These are phyloP conservation scores for Venturia asperata DNA, from an alignment of 2,329 filamentous ascomycete species.

Conservation along the genomic window DNA sequence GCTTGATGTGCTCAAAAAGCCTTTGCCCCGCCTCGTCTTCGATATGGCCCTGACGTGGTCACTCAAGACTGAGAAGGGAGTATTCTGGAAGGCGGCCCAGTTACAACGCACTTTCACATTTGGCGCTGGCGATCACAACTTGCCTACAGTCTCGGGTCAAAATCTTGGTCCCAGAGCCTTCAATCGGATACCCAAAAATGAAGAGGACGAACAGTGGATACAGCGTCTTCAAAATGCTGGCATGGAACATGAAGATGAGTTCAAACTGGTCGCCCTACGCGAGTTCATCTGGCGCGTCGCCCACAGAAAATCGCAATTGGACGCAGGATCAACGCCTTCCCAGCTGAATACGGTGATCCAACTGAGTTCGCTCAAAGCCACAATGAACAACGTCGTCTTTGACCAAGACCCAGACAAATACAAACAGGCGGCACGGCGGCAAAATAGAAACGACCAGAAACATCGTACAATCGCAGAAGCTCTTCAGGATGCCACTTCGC, in stretches of 20 bases:
- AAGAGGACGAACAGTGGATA: constrained; percentile 95
- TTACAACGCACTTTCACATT: constrained; percentile 65
- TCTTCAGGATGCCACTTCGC: constrained; percentile 63
- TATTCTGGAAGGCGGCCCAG: constrained; percentile 78
- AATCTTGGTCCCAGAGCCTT: constrained; percentile 54
- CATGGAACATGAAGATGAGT: constrained; percentile 74
- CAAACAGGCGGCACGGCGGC: constrained; percentile 26
- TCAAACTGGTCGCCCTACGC: constrained; percentile 75
- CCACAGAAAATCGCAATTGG: constrained; percentile 50
- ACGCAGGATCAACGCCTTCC: constrained; percentile 3
- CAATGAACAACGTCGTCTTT: constrained; percentile 76
- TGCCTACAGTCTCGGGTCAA: constrained; percentile 49
- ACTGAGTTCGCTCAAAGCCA: constrained; percentile 66
- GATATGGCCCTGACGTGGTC: constrained; percentile 87
- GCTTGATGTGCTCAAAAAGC: constrained; percentile 75
- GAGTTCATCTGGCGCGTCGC: constrained; percentile 90
- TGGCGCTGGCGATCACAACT: constrained; percentile 48
- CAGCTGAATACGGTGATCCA: constrained; percentile 56
- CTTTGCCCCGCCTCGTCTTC: constrained; percentile 70
- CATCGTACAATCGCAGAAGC: constrained; percentile 84
- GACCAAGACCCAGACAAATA: constrained; percentile 61
- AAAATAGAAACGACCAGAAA: constrained; percentile 29
- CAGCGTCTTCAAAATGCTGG: constrained; percentile 75
- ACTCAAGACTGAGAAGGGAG: constrained; percentile 65
- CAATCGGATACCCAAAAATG: constrained; percentile 63